Conservation (phyloP, 441 rosid species). For the Viola pubescens region DNA sequence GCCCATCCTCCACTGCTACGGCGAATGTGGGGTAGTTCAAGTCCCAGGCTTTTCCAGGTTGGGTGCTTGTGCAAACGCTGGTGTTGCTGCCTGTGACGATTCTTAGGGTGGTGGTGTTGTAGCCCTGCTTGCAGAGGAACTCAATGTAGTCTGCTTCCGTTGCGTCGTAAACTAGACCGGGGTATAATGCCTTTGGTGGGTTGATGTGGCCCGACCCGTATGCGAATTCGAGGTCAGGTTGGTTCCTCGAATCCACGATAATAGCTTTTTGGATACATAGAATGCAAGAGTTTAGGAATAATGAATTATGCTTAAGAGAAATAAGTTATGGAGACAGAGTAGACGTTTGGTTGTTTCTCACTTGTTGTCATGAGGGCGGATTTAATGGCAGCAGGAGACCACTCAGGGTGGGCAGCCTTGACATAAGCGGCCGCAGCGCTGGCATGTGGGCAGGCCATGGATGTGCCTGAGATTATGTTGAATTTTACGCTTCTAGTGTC, state of each 20-base stretch:
- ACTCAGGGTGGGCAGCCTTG: slow-evolving; percentile 12
- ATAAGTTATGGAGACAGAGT: neutral
- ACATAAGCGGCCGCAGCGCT: slow-evolving; percentile 15
- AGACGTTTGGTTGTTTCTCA: neutral
- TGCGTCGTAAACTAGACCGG: slow-evolving; percentile 18
- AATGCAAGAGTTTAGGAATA: neutral
- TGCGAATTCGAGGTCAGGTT: neutral
- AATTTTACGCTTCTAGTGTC: neutral
- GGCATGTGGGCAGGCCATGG: slow-evolving; percentile 22
- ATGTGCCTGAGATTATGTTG: slow-evolving; percentile 15
- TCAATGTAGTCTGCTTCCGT: slow-evolving; percentile 10
- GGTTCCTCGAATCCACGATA: neutral
- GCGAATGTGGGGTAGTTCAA: slow-evolving; percentile 17
- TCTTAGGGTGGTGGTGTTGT: slow-evolving; percentile 6
- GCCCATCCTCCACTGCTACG: slow-evolving; percentile 2
- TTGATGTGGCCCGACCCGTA: slow-evolving; percentile 20
- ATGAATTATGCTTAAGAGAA: neutral
- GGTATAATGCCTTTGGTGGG: slow-evolving; percentile 20
- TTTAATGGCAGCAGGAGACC: slow-evolving; percentile 17
- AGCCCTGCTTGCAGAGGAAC: slow-evolving; percentile 11
- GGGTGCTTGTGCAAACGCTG: slow-evolving; percentile 11
- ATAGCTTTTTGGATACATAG: neutral
- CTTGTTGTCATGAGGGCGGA: slow-evolving; percentile 12
- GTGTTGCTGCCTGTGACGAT: neutral
- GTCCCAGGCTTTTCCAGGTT: slow-evolving; percentile 12